Base-by-base conservation (phyloP, 1,284 basidiomycete species). In the Xerocomus amazonicus region DNA sequence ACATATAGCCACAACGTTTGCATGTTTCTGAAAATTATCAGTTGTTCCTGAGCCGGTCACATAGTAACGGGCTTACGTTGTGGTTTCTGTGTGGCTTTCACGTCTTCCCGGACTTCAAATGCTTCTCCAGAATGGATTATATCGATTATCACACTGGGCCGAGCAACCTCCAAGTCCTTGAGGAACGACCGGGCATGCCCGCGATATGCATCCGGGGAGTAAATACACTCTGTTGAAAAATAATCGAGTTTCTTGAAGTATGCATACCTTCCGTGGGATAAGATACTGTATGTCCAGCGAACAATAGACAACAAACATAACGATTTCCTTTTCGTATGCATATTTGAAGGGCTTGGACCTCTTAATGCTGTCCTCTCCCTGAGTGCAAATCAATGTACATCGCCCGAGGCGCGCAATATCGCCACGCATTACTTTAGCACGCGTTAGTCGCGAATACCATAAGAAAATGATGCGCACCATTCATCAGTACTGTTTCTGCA, bases 311-410 rank as follows among this genome's bases (percentile, higher is more conserved):
- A 70, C 81, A 56, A 57, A 92, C 95, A 99, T 97, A 56, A 99
- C 96, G 40, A 99, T 99, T 71, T 99, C 96, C 73, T 99, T 99
- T 73, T 99, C 97, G 65, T 99, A 99, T 0, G 94, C 89, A 63
- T 98, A 95, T 70, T 98, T 99, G 80, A 99, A 99, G 3, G 96
- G 96, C 72, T 99, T 99, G 53, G 91, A 95, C 41, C 97, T 82
- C 68, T 87, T 92, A 66, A 99, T 98, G 0, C 92, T 96, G 62
- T 95, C 91, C 67, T 95, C 92, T 33, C 90, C 90, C 63, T 92
- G 85, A 0, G 95, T 95, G 47, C 92, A 94, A 51, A 99, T 96
- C 40, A 87, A 79, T 0, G 96, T 99, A 69, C 96, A 99, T 45
- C 96, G 79, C 13, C 92, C 91, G 6, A 99, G 77, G 28, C 96